Evolutionary conservation across 345 rosid species (phyloP).

Genomic region (Lepidium sativum): DNA sequence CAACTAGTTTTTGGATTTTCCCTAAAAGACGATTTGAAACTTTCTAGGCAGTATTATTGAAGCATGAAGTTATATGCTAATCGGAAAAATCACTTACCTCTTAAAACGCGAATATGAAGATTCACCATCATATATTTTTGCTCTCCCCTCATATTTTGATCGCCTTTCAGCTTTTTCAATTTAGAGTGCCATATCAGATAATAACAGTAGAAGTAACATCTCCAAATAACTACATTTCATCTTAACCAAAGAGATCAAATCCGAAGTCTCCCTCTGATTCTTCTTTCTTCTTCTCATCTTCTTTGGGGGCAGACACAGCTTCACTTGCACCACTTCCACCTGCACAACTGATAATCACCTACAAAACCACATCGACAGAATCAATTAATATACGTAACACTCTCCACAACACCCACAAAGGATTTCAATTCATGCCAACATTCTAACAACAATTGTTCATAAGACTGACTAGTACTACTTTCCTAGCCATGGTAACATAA

Average conservation of each 20-base stretch:
- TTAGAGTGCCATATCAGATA: no score
- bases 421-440: no score
- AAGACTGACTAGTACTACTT: background rate
- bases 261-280: conserved; percentile 56
- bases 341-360: conserved; percentile 43
- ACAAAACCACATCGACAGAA: background rate
- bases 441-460: background rate
- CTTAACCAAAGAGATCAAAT: conserved; percentile 54
- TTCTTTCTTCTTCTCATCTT: conserved; percentile 51
- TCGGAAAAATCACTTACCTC: no score
- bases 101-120: no score
- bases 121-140: no score
- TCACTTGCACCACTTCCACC: conserved; percentile 37
- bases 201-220: no score
- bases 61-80: no score
- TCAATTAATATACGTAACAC: background rate
- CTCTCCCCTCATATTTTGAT: no score
- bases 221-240: background rate
- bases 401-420: background rate
- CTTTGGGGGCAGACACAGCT: conserved; percentile 34
- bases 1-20: no score
- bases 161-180: no score
- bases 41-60: no score
- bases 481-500: background rate
- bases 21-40: no score